Conservation (phyloP, 1,284 basidiomycete genomes). For the Papiliotrema terrestris region DNA sequence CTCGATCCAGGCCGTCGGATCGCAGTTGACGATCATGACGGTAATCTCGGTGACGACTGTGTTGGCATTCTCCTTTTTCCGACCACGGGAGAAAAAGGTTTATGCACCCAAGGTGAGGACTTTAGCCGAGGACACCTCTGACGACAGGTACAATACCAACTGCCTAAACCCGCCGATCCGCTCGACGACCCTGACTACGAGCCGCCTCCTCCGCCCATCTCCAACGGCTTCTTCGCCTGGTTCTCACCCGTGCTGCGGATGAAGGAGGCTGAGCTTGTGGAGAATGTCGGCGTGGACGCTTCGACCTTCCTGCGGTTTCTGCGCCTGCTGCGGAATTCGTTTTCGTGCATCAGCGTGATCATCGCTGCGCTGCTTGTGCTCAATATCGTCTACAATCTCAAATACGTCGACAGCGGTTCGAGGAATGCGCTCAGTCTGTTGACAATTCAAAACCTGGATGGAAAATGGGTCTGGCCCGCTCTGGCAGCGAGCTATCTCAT, state of each 20-base stretch:
- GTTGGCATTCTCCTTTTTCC: slow-evolving; percentile 68
- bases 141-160: slow-evolving; percentile 69
- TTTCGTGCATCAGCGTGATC: slow-evolving; percentile 63
- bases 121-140: not conserved
- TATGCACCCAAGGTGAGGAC: slow-evolving; percentile 52
- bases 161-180: slow-evolving; percentile 23
- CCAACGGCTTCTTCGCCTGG: slow-evolving; percentile 81
- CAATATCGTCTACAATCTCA: slow-evolving; percentile 62
- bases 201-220: slow-evolving; percentile 57
- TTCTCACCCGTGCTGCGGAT: slow-evolving; percentile 77
- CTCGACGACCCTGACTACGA: slow-evolving; percentile 42
- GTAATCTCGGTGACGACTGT: slow-evolving; percentile 64
- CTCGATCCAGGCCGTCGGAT: slow-evolving; percentile 70
- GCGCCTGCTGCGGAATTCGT: slow-evolving; percentile 69
- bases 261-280: slow-evolving; percentile 80
- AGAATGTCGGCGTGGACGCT: slow-evolving; percentile 82
- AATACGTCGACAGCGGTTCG: slow-evolving; percentile 54
- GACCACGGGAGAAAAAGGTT: slow-evolving; percentile 66
- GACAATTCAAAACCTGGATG: slow-evolving; percentile 71
- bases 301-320: slow-evolving; percentile 88
- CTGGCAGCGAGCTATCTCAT: slow-evolving; percentile 71
- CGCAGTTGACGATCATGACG: slow-evolving; percentile 72
- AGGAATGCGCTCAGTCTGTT: slow-evolving; percentile 64
- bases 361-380: slow-evolving; percentile 69
- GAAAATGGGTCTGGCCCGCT: slow-evolving; percentile 67